Conservation (phyloP, 345 rosid species). For the Eucalyptus camaldulensis region DNA sequence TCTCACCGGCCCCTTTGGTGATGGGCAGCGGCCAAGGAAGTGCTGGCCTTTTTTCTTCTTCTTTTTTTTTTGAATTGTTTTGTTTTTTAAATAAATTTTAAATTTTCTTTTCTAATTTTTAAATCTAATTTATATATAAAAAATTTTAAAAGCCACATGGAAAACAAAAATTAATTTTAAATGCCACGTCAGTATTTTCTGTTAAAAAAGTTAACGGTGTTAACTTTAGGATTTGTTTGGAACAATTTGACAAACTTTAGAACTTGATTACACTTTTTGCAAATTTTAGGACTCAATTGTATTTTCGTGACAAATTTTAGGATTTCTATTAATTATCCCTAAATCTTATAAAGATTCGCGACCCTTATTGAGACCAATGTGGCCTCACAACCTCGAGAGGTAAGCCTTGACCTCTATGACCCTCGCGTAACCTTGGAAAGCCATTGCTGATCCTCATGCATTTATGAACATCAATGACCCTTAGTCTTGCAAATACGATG, state of each 20-base stretch:
- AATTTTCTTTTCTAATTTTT: too few species aligned
- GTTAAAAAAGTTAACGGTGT: too few species aligned
- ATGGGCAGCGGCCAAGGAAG: accelerated
- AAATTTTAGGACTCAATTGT: accelerated
- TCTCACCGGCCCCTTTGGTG: accelerated
- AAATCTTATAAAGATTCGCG: accelerated
- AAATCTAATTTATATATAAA: too few species aligned
- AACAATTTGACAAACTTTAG: too few species aligned
- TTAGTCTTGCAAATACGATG: neutral
- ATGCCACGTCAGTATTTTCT: accelerated
- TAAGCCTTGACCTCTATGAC: neutral
- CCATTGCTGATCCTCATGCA: neutral
- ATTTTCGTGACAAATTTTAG: accelerated
- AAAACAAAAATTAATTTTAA: too few species aligned
- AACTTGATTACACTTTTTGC: accelerated
- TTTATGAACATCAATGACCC: neutral
- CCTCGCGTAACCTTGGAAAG: neutral
- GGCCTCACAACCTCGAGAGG: neutral
- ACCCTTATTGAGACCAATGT: neutral
- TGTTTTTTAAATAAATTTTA: too few species aligned
- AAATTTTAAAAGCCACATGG: accelerated
- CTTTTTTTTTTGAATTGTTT: too few species aligned
- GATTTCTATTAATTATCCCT: neutral
- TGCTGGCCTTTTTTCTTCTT: accelerated
- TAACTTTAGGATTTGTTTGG: accelerated